Base-by-base conservation (phyloP, 805 yeast genomes). In the Ogataea glucozyma region DNA sequence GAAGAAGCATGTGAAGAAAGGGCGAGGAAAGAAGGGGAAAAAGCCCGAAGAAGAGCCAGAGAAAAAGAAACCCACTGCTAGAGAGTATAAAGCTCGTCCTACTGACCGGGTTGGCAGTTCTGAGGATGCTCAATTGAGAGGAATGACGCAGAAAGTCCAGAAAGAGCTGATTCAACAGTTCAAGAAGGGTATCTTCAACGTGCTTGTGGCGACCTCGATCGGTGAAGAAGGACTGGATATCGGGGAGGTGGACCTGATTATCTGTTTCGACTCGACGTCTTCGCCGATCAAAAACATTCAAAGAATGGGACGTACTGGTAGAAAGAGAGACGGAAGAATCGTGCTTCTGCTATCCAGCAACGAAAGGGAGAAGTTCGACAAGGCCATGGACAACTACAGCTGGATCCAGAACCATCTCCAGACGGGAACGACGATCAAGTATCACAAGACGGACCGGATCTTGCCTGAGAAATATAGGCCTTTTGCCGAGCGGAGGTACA, bases 141-240 rank as follows among this genome's bases (percentile, higher is more conserved):
- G 98, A 6, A 91, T 93, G 98, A 81, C 79, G 26, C 99, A 93
- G 57, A 86, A 85, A 54, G 73, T 78, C 32, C 99, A 93, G 57
- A 88, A 88, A 52, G 83, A 82, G 43, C 75, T 88, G 9, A 83
- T 93, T 21, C 74, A 75, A 22, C 72, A 81, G 44, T 93, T 93
- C 65, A 86, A 83, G 54, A 56, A 64, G 0, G 97, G 96, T 6
- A 71, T 64, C 1, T 78, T 78, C 56, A 95, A 93, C 58, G 80
- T 88, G 7, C 67, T 93, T 16, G 96, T 93, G 5, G 97, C 98
- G 4, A 93, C 99, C 0, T 89, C 97, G 0, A 91, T 93, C 58
- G 99, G 98, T 35, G 99, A 93, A 62, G 99, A 93, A 70, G 99
- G 99, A 33, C 73, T 93, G 51, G 99, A 93, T 70, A 95, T 93